Base-by-base conservation (phyloP, 805 yeast species). In the Ogataea populi-albae region DNA sequence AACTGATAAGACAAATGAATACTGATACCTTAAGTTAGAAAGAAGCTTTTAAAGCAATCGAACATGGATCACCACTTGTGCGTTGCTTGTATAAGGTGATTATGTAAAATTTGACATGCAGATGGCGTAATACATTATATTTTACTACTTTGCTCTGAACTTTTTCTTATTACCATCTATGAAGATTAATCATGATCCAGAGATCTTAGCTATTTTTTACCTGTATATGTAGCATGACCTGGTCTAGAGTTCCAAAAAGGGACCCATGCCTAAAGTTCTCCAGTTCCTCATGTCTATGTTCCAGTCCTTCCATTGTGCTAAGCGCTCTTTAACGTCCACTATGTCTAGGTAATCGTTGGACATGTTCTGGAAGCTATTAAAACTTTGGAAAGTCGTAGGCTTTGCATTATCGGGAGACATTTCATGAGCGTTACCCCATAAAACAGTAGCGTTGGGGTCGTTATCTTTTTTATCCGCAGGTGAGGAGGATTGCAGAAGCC, bases 251-350 rank as follows among this genome's bases (percentile, higher is more conserved):
- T 76, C 78, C 10, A 81, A 64, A 4, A 71, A 54, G 3, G 85
- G 80, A 2, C 88, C 88, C 34, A 72, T 64, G 1, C 86, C 87
- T 12, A 76, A 66, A 34, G 80, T 73, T 53, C 82, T 71, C 97
- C 97, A 89, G 10, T 57, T 50, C 17, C 86, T 71, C 94, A 89
- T 85, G 52, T 89, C 96, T 3, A 87, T 73, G 52, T 82, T 86
- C 88, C 89, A 89, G 32, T 76, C 79, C 46, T 78, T 79, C 94
- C 94, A 89, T 46, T 76, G 77, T 54, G 70, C 66, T 46, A 89
- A 61, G 29, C 73, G 68, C 36, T 77, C 80, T 43, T 72, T 66
- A 45, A 76, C 69, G 48, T 77, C 79, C 9, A 71, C 71, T 5
- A 77, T 73, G 42, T 74, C 75, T 20, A 72, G 53, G 34, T 68